These are phyloP conservation scores for Colletotrichum simmondsii DNA, from an alignment of 2,329 filamentous ascomycete genomes.

Conservation along the genomic window DNA sequence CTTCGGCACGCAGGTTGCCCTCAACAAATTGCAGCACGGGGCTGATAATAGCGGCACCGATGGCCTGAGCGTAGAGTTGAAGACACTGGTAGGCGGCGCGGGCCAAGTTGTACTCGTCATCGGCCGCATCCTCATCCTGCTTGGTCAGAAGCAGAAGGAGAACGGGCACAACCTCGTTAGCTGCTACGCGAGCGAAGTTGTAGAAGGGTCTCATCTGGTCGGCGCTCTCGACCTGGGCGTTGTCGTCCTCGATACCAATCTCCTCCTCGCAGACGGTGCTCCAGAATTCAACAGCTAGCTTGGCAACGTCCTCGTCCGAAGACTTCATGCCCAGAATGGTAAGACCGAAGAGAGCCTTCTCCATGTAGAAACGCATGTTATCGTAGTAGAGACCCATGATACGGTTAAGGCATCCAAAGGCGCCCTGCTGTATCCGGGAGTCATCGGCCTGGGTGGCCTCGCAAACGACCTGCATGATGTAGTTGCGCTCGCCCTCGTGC, in stretches of 20 bases:
- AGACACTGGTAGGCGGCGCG: constrained; percentile 96
- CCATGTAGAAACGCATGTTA: constrained; percentile 99
- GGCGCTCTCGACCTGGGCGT: constrained; percentile 80
- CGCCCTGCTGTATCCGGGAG: constrained; percentile 90
- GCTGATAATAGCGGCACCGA: constrained; percentile 84
- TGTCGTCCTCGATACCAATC: constrained; percentile 97
- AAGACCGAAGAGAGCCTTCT: constrained; percentile 97
- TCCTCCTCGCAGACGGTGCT: constrained; percentile 99
- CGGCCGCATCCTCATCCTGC: constrained; percentile 95
- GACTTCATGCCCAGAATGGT: constrained; percentile 99
- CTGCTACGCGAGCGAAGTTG: constrained; percentile 94
- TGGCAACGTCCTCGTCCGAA: constrained; percentile 96
- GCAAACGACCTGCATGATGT: constrained; percentile 99
- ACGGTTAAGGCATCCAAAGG: constrained; percentile 96
- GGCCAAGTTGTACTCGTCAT: constrained; percentile 97
- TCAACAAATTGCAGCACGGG: constrained; percentile 94
- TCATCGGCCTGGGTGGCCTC: constrained; percentile 97
- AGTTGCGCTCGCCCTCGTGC: constrained; percentile 98
- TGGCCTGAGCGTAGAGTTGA: constrained; percentile 93
- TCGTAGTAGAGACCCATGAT: constrained; percentile 99
- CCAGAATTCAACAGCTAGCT: constrained; percentile 99
- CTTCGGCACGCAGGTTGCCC: constrained; percentile 85
- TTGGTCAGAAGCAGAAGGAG: constrained; percentile 89
- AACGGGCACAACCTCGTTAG: constrained; percentile 93
- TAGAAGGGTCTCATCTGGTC: constrained; percentile 92